Percentiles rank a stretch among this genome's conserved stretches.
phyloP scores from a whole-genome alignment of 306 rosid genomes.

The Quercus mongolica region DNA sequence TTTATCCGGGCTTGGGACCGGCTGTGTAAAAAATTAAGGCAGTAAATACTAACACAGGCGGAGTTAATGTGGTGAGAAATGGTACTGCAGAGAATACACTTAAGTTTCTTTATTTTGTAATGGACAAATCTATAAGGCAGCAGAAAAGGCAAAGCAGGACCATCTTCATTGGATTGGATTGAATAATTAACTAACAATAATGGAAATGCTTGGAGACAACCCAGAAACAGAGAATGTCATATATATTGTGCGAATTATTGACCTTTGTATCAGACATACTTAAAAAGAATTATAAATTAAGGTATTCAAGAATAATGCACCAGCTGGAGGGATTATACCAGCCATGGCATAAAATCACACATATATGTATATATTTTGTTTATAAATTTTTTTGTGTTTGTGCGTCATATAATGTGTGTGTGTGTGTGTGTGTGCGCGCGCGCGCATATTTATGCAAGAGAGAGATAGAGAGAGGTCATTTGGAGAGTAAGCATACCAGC shows the following conservation, averaged over 20 bases:
- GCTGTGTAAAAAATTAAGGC: not conserved
- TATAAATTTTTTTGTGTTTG: not conserved
- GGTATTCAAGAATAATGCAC: not conserved
- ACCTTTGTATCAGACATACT: not conserved
- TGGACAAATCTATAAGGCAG: not conserved
- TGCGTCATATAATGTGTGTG: not conserved
- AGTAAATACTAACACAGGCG: not conserved
- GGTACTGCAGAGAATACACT: not conserved
- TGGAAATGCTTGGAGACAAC: not conserved
- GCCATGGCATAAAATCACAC: not conserved
- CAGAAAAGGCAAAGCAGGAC: not conserved
- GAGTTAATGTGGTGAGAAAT: not conserved
- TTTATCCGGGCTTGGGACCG: not conserved
- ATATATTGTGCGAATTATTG: not conserved
- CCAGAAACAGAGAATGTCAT: not conserved
- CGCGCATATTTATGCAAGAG: not conserved
- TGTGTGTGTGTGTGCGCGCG: not conserved
- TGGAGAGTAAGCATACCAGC: slow-evolving; percentile 57
- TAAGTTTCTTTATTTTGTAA: not conserved
- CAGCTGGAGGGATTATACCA: not conserved
- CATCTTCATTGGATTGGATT: not conserved
- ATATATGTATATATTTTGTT: not conserved
- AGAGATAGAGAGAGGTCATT: not conserved
- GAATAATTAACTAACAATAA: not conserved
- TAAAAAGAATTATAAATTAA: not conserved